Evolutionary conservation across 139 green algal genomes (phyloP).

Genomic region (Tetraselmis chui): DNA sequence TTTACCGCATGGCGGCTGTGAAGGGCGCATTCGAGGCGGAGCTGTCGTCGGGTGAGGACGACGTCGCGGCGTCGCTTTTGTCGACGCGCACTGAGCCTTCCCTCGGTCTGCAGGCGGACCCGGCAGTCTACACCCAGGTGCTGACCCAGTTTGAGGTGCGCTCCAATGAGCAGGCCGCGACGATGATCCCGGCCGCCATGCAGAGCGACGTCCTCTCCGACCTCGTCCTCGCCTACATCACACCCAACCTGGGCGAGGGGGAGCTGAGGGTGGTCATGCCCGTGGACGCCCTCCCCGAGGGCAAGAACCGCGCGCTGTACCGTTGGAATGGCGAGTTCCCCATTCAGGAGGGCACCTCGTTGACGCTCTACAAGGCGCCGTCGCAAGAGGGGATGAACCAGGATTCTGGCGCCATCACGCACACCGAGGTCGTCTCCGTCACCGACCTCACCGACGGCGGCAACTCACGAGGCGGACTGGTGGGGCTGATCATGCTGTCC

Average conservation of each 20-base stretch:
- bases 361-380: not conserved
- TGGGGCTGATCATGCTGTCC: not conserved
- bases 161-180: not conserved
- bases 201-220: not conserved
- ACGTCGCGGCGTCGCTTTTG: not conserved
- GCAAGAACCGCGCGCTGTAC: not conserved
- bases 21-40: not conserved
- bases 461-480: not conserved
- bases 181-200: not conserved
- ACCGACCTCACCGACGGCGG: not conserved
- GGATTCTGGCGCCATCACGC: not conserved
- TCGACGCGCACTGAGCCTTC: not conserved
- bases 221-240: not conserved
- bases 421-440: not conserved
- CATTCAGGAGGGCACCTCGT: not conserved
- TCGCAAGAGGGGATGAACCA: not conserved
- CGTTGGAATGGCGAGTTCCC: not conserved
- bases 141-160: not conserved
- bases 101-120: not conserved
- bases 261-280: not conserved
- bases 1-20: not conserved
- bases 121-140: not conserved
- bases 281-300: not conserved
- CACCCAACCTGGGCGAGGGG: not conserved
- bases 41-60: not conserved